phyloP scores from a whole-genome alignment of 2,329 filamentous ascomycete genomes.

The Aureobasidium sp. region DNA sequence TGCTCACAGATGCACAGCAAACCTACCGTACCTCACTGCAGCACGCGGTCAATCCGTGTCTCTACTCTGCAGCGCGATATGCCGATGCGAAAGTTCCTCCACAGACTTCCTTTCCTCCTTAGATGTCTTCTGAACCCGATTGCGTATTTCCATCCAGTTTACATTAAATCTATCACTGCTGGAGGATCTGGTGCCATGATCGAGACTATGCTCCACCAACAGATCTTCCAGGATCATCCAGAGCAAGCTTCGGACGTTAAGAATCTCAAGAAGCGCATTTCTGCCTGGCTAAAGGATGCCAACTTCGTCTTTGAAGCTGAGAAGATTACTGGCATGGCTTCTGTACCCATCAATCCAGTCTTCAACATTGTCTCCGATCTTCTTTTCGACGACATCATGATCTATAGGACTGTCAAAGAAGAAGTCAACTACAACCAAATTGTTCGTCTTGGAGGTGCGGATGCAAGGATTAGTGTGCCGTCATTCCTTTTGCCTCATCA shows the following conservation, averaged over 20 bases:
- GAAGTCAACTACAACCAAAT: constrained; percentile 42
- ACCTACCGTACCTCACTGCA: constrained; percentile 47
- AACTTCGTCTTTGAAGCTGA: constrained; percentile 46
- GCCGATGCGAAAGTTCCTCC: constrained; percentile 39
- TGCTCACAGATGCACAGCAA: constrained; percentile 42
- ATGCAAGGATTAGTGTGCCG: constrained; percentile 44
- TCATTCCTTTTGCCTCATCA: constrained; percentile 48
- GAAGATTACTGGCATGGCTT: constrained; percentile 39
- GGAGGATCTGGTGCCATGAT: constrained; percentile 47
- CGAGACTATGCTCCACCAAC: constrained; percentile 39
- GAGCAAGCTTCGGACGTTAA: constrained; percentile 39
- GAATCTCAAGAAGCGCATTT: constrained; percentile 41
- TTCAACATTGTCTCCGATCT: constrained; percentile 44
- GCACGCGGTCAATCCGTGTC: constrained; percentile 41
- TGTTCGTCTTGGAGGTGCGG: constrained; percentile 44
- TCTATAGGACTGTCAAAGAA: constrained; percentile 41
- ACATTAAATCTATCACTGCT: constrained; percentile 44
- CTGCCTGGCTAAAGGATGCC: constrained; percentile 45
- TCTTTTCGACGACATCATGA: constrained; percentile 43
- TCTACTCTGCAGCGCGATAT: constrained; percentile 40
- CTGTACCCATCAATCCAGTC: constrained; percentile 43
- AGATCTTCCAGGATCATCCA: constrained; percentile 46
- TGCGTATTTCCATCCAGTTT: constrained; percentile 47
- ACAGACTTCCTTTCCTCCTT: constrained; percentile 45
- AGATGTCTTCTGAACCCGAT: constrained; percentile 43